phyloP scores from a whole-genome alignment of 2,329 filamentous ascomycete genomes.

The Clarireedia hainanense region DNA sequence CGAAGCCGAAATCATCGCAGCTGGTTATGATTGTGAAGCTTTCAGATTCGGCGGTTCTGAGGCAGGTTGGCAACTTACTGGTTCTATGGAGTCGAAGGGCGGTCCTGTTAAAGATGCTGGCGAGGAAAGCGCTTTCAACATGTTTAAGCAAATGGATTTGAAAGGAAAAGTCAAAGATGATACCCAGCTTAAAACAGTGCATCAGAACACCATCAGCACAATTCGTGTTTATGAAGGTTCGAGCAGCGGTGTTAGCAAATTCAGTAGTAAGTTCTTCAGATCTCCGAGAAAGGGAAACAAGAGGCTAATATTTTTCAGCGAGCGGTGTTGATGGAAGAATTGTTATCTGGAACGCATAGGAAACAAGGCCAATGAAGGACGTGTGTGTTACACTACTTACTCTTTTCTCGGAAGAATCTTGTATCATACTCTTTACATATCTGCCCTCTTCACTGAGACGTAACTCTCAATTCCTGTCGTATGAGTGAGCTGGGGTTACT shows the following conservation, averaged over 20 bases:
- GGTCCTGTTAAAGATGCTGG: slow-evolving; percentile 43
- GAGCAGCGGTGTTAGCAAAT: slow-evolving; percentile 61
- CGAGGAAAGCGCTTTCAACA: slow-evolving; percentile 92
- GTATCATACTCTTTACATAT: neutral
- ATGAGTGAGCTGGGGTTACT: no score
- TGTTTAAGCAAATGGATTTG: slow-evolving; percentile 98
- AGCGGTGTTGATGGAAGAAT: slow-evolving; percentile 78
- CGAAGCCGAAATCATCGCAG: slow-evolving; percentile 89
- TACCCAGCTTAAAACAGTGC: slow-evolving; percentile 87
- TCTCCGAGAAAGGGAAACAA: slow-evolving; percentile 21
- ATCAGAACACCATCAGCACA: slow-evolving; percentile 92
- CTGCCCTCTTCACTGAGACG: neutral
- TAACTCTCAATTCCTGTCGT: neutral
- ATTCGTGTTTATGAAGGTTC: slow-evolving; percentile 67
- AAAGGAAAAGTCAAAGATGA: slow-evolving; percentile 90
- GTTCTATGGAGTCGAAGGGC: slow-evolving; percentile 68
- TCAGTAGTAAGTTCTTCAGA: slow-evolving; percentile 65
- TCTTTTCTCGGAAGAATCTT: neutral
- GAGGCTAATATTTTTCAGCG: slow-evolving; percentile 40
- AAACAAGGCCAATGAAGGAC: slow-evolving; percentile 12
- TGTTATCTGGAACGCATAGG: slow-evolving; percentile 66
- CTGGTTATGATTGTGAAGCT: slow-evolving; percentile 83
- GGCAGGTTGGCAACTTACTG: slow-evolving; percentile 74
- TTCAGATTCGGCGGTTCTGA: slow-evolving; percentile 79
- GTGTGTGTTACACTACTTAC: slow-evolving; percentile 7